Evolutionary conservation across 1,139 yeast species (phyloP).

Genomic region (Debaryomyces sp.): DNA sequence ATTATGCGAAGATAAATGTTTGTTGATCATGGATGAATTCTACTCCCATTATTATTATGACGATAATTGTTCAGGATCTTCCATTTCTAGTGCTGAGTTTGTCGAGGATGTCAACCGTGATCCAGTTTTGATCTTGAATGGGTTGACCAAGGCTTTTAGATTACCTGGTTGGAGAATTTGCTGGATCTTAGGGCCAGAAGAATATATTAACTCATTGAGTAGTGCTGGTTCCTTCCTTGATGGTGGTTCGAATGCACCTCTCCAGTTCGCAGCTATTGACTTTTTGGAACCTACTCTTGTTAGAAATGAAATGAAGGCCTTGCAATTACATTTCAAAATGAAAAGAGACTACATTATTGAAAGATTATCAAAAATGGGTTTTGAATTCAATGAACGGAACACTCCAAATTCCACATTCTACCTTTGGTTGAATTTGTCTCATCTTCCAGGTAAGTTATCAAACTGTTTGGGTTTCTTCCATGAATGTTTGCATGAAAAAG

Average conservation of each 20-base stretch:
- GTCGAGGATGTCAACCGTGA: slow-evolving; percentile 62
- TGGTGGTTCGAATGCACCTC: slow-evolving; percentile 69
- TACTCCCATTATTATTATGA: slow-evolving; percentile 67
- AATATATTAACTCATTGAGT: slow-evolving; percentile 58
- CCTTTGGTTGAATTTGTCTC: slow-evolving; percentile 63
- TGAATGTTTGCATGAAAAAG: slow-evolving; percentile 65
- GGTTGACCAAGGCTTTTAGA: slow-evolving; percentile 66
- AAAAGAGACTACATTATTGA: slow-evolving; percentile 62
- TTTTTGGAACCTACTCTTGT: slow-evolving; percentile 58
- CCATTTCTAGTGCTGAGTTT: slow-evolving; percentile 57
- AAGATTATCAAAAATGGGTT: slow-evolving; percentile 60
- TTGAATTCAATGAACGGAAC: slow-evolving; percentile 46
- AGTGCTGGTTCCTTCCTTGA: slow-evolving; percentile 68
- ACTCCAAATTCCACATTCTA: slow-evolving; percentile 68
- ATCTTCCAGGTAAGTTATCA: slow-evolving; percentile 60
- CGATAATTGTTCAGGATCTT: slow-evolving; percentile 58
- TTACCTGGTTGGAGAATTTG: slow-evolving; percentile 74
- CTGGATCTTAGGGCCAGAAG: slow-evolving; percentile 71
- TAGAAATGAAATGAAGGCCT: slow-evolving; percentile 58
- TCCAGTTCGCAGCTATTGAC: slow-evolving; percentile 65
- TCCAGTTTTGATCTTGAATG: slow-evolving; percentile 66
- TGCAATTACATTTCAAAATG: slow-evolving; percentile 61
- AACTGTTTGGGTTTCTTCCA: slow-evolving; percentile 70
- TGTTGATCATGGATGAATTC: slow-evolving; percentile 69
- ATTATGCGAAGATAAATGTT: slow-evolving; percentile 59